Conservation (phyloP, 1,139 yeast genomes). For the Scheffersomyces insectosa region DNA sequence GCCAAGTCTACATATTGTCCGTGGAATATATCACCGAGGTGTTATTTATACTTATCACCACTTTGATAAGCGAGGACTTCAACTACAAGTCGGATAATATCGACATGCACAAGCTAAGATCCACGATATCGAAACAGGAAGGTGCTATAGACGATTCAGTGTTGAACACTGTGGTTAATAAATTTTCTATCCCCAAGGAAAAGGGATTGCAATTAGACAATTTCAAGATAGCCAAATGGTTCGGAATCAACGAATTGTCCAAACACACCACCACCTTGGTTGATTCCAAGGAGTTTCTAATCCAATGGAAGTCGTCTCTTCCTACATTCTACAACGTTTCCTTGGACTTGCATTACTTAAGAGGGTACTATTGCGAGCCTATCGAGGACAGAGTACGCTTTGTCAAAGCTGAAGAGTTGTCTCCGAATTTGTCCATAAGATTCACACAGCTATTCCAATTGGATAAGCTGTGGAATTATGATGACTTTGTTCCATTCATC, state of each 20-base stretch:
- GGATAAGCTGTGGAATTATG: constrained; percentile 67
- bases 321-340: constrained; percentile 66
- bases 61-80: constrained; percentile 46
- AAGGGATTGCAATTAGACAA: constrained; percentile 37
- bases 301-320: constrained; percentile 63
- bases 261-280: constrained; percentile 28
- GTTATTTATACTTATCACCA: constrained; percentile 48
- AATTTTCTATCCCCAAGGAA: constrained; percentile 34
- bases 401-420: constrained; percentile 48
- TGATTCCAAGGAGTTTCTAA: constrained; percentile 50
- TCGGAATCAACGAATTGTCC: constrained; percentile 55
- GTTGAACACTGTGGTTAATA: constrained; percentile 46
- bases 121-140: constrained; percentile 18
- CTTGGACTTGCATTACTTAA: constrained; percentile 50
- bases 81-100: constrained; percentile 24
- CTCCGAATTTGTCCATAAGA: constrained; percentile 53
- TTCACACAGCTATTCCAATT: constrained; percentile 62
- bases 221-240: constrained; percentile 52
- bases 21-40: constrained; percentile 26
- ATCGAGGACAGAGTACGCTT: constrained; percentile 47
- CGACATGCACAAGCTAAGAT: constrained; percentile 18
- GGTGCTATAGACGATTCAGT: constrained; percentile 28
- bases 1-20: constrained; percentile 29
- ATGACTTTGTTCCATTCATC: constrained; percentile 73
- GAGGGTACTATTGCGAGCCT: constrained; percentile 58